Base-by-base conservation (phyloP, 1,284 basidiomycete genomes). In the Boletus semigastroideus region DNA sequence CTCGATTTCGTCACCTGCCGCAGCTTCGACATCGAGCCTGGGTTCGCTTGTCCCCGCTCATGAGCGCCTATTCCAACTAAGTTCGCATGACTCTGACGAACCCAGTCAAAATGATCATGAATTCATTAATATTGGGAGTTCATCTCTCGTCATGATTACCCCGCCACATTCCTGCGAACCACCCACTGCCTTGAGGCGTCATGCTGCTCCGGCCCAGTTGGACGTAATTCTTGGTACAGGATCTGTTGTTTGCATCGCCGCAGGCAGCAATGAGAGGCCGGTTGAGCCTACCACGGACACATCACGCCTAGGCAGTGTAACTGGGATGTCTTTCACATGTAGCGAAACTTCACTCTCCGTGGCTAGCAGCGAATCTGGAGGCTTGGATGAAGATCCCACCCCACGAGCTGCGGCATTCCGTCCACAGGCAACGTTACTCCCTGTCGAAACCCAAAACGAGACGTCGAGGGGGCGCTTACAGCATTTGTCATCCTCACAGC, bases 1-100 rank as follows among this genome's bases (percentile, higher is more conserved):
- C 27, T 37, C 50, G 0, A 20, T 56, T 42, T 55, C 54, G 40
- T 63, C 67, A 48, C 50, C 31, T 7, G 63, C 57, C 6, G 52
- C 55, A 12, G 45, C 47, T 2, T 67, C 66, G 3, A 67, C 66
- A 8, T 67, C 66, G 13, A 67, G 66, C n/a, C 51, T 67, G 13
- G 66, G 66, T 34, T 67, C 66, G 19, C 22, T 71, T 2, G 17
- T 67, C 30, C 63, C 69, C n/a, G 52, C 42, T 2, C 36, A 67
- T 27, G 67, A 67, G 41, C 58, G 61, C 5, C 39, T 64, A 12
- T 71, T 70, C 43, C 52, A 53, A 11, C n/a, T 56, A 13, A 12
- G 42, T 9, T 54, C 61, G 36, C 46, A 34, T 16, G 51, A 57
- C 10, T 46, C 43, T 5, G 51, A 54, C 13, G 54, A 52, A 28